Percentiles rank a stretch among this genome's conserved stretches.
These are phyloP conservation scores for Neurospora terricola DNA, from an alignment of 495 filamentous ascomycete genomes.

Conservation along the genomic window DNA sequence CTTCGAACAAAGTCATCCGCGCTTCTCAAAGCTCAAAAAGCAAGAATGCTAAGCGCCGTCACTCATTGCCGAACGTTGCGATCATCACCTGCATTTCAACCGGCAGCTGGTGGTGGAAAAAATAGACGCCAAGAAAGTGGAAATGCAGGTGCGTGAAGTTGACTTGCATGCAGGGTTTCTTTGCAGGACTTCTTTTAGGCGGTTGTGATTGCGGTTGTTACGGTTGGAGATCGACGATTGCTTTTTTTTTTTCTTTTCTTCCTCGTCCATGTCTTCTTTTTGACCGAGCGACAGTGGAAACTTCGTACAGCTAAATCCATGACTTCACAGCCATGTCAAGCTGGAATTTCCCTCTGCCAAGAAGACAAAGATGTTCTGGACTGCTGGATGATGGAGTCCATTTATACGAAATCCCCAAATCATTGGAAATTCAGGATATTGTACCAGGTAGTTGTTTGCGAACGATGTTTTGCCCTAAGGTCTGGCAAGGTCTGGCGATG, in stretches of 20 bases:
- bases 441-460: background rate
- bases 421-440: too few relatives aligned
- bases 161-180: background rate
- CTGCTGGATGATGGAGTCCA: too few relatives aligned
- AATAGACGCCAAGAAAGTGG: background rate
- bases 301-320: too few relatives aligned
- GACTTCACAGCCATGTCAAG: too few relatives aligned
- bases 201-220: background rate
- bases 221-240: too few relatives aligned
- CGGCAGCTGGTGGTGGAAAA: background rate
- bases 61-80: background rate
- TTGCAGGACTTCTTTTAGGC: background rate
- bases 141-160: background rate
- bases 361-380: too few relatives aligned
- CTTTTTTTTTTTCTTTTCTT: too few relatives aligned
- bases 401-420: too few relatives aligned
- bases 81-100: background rate
- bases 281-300: too few relatives aligned
- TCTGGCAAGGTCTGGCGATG: background rate
- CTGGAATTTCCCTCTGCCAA: too few relatives aligned
- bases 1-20: background rate
- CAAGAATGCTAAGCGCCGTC: background rate
- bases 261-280: too few relatives aligned
- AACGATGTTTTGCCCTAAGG: background rate
- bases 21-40: background rate